A percentile compares a stretch with the other conserved stretches of the same genome.
Conservation (phyloP, 2,329 filamentous ascomycete genomes). For the Leptosphaerulina australis region DNA sequence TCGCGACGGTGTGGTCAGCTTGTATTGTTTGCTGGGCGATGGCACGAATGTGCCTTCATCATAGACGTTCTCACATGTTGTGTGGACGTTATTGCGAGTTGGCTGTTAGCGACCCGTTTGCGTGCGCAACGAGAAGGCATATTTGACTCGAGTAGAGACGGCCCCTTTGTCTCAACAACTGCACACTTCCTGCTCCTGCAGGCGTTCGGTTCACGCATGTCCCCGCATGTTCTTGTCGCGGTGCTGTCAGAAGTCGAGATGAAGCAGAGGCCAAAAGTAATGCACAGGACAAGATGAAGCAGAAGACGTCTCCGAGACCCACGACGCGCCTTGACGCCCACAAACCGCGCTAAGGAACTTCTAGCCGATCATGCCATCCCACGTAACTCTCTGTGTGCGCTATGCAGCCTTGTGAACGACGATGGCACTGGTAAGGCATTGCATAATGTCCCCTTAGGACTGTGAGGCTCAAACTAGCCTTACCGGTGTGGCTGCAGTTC, state of each 20-base stretch:
- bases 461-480: conserved; percentile 8
- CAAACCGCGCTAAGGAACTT: background rate
- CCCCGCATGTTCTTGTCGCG: conserved; percentile 5
- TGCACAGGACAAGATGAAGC: too few relatives aligned
- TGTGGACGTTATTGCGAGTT: background rate
- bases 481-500: background rate
- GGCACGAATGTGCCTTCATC: background rate
- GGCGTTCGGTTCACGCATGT: background rate
- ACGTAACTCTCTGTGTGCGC: too few relatives aligned
- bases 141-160: background rate
- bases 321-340: conserved; percentile 1
- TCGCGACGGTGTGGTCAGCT: background rate
- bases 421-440: too few relatives aligned
- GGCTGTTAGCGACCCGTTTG: background rate
- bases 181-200: background rate
- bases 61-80: background rate
- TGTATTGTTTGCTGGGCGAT: background rate
- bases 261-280: too few relatives aligned
- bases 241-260: conserved; percentile 14
- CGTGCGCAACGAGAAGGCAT: background rate
- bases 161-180: background rate
- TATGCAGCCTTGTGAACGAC: too few relatives aligned
- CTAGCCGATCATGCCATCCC: background rate
- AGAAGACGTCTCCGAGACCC: conserved; percentile 9
- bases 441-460: conserved; percentile 13